Evolutionary conservation across 352 stramenopile genomes (phyloP).

Genomic region (Phytophthora citrophthora): DNA sequence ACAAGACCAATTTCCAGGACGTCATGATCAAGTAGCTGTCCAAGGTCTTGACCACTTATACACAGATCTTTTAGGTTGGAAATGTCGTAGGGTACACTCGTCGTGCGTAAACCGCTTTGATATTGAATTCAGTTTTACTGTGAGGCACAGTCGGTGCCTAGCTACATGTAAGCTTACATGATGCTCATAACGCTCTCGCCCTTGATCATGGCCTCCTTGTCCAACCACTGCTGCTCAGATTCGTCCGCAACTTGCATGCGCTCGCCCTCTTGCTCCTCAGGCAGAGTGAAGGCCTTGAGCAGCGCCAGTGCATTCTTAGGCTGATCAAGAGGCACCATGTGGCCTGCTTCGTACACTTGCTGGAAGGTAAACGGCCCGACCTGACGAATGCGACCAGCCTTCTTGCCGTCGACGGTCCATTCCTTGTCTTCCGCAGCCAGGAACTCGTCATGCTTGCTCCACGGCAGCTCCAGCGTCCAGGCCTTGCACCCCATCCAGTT

Average conservation of each 20-base stretch:
- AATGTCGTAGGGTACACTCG: too few species aligned
- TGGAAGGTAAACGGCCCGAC: constrained; percentile 91
- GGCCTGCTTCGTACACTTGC: constrained; percentile 94
- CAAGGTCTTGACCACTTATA: too few species aligned
- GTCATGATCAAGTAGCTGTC: too few species aligned
- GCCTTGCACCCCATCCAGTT: constrained; percentile 98
- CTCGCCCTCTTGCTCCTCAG: constrained; percentile 37
- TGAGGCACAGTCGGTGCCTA: too few species aligned
- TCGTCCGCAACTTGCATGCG: constrained; percentile 16
- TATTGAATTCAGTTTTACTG: too few species aligned
- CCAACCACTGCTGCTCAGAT: constrained; percentile 26
- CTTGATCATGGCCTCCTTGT: constrained; percentile 36
- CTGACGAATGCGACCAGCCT: constrained; percentile 64
- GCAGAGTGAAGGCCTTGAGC: constrained; percentile 91
- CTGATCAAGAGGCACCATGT: constrained; percentile 97
- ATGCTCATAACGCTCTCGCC: constrained; percentile 50
- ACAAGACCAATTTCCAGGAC: too few species aligned
- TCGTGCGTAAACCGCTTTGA: too few species aligned
- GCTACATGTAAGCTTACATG: constrained; percentile 27
- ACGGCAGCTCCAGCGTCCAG: constrained; percentile 95
- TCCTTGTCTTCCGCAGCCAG: constrained; percentile 55
- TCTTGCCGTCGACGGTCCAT: constrained; percentile 69
- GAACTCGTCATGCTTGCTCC: constrained; percentile 80
- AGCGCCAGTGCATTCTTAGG: constrained; percentile 94
- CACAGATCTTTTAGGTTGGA: too few species aligned